Evolutionary conservation across 139 green algal genomes (phyloP).

Genomic region (Tetradesmus obliquus): DNA sequence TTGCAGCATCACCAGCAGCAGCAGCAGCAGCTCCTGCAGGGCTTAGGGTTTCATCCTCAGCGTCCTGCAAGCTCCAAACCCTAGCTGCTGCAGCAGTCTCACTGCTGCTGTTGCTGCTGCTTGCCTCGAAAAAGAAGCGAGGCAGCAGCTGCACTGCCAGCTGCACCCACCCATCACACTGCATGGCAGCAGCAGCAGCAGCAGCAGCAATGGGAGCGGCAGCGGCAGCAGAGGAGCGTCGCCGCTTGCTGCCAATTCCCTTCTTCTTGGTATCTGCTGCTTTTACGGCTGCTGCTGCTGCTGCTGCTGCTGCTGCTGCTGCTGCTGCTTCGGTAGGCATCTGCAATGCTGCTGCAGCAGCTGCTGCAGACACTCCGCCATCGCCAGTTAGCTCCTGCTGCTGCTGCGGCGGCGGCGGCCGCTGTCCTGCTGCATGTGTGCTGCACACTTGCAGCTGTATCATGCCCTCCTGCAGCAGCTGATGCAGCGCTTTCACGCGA

Average conservation of each 20-base stretch:
- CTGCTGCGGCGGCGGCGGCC: conserved; percentile 10
- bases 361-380: neutral
- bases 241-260: neutral
- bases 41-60: neutral
- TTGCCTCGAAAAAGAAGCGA: neutral
- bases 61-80: neutral
- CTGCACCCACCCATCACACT: neutral
- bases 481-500: neutral
- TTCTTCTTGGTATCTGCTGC: neutral
- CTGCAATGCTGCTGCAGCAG: neutral
- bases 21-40: neutral
- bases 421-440: neutral
- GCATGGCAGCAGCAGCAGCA: neutral
- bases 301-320: conserved; percentile 1
- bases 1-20: neutral
- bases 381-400: no score
- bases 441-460: neutral
- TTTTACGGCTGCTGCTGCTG: neutral
- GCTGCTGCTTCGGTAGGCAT: no score
- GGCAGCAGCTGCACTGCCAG: conserved; percentile 9
- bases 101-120: neutral
- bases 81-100: neutral
- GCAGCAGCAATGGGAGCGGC: neutral
- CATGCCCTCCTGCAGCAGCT: neutral
- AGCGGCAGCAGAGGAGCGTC: neutral